These are phyloP conservation scores for Backusella sp. DNA, from an alignment of 192 early-diverging fungal species.

Conservation along the genomic window DNA sequence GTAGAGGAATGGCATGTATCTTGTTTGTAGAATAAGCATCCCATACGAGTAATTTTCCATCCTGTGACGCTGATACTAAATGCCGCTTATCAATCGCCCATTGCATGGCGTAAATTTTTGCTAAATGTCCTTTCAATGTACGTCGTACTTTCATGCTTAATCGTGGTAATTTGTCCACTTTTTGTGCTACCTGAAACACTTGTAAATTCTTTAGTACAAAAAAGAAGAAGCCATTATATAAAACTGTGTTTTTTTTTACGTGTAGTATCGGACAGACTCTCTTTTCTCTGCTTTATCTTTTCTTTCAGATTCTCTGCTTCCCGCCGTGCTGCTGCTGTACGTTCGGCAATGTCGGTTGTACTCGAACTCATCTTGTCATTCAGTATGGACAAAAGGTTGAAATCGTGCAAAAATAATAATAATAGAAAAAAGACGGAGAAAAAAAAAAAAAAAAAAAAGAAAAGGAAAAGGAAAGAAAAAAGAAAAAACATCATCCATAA, in stretches of 20 bases:
- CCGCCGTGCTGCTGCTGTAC: slow-evolving; percentile 85
- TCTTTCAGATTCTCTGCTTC: slow-evolving; percentile 97
- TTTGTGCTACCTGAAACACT: slow-evolving; percentile 43
- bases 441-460: slow-evolving; percentile 3
- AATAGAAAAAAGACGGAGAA: neutral
- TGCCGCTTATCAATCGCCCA: slow-evolving; percentile 82
- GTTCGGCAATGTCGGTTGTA: slow-evolving; percentile 78
- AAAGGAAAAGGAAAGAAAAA: neutral
- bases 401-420: neutral
- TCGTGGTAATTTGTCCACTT: slow-evolving; percentile 84
- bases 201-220: neutral
- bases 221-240: neutral
- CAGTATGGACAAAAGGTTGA: neutral
- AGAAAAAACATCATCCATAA: neutral
- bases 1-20: slow-evolving; percentile 95
- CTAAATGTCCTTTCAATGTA: slow-evolving; percentile 97
- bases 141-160: slow-evolving; percentile 92
- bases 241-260: slow-evolving; percentile 64
- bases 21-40: slow-evolving; percentile 99
- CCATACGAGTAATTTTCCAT: slow-evolving; percentile 99
- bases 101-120: slow-evolving; percentile 92
- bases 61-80: slow-evolving; percentile 97
- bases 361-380: slow-evolving; percentile 7
- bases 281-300: slow-evolving; percentile 91
- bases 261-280: slow-evolving; percentile 93